Evolutionary conservation across 1,284 basidiomycete genomes (phyloP).

Genomic region (Porodaedalea pini): DNA sequence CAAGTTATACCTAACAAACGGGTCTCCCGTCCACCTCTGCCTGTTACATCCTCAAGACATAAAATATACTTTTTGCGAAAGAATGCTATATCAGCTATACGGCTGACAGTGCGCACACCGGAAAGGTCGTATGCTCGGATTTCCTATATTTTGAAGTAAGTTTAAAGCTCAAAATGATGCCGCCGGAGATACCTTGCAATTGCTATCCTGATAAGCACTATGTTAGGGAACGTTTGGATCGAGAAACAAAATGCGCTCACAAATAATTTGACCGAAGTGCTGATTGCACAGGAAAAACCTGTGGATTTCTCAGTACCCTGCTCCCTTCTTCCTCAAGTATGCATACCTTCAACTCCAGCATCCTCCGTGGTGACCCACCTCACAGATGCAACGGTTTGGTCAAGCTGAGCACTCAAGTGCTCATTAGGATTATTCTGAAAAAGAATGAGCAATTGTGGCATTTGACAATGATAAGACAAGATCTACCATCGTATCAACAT

Average conservation of each 20-base stretch:
- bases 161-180: background rate
- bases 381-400: background rate
- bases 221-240: background rate
- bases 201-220: background rate
- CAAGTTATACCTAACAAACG: background rate
- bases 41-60: background rate
- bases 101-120: background rate
- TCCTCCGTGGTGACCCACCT: background rate
- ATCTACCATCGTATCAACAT: background rate
- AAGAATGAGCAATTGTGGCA: background rate
- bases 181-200: background rate
- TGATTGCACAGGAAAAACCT: background rate
- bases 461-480: no score
- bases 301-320: background rate
- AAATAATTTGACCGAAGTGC: background rate
- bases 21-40: no score
- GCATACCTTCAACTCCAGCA: background rate
- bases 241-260: background rate
- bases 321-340: no score
- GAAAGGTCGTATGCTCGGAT: background rate
- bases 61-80: background rate
- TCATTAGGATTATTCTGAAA: background rate
- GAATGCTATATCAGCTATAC: background rate
- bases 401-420: background rate
- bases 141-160: background rate